These are phyloP conservation scores for Pezicula rhizophila DNA, from an alignment of 2,329 filamentous ascomycete species.

Conservation along the genomic window DNA sequence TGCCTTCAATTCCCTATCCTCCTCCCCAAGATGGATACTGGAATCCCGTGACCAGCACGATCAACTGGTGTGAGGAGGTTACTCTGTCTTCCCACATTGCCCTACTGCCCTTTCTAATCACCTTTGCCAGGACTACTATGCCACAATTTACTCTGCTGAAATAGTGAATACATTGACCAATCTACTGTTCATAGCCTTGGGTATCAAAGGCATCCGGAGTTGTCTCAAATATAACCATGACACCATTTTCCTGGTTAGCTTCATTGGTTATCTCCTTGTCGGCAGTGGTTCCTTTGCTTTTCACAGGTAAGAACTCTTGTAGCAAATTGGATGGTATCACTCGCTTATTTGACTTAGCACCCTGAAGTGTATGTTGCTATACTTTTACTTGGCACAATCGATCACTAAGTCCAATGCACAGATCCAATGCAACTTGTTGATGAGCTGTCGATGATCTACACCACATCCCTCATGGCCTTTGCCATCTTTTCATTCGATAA, in stretches of 20 bases:
- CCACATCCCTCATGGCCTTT: conserved; percentile 59
- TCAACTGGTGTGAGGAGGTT: conserved; percentile 76
- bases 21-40: conserved; percentile 26
- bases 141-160: conserved; percentile 69
- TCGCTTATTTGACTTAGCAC: conserved; percentile 16
- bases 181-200: conserved; percentile 72
- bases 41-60: conserved; percentile 27
- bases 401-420: conserved; percentile 22
- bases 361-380: conserved; percentile 30
- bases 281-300: conserved; percentile 33
- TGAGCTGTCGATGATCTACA: conserved; percentile 67
- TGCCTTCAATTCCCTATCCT: conserved; percentile 28
- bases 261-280: conserved; percentile 34
- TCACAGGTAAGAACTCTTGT: conserved; percentile 18
- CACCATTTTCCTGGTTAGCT: conserved; percentile 65
- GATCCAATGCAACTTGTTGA: conserved; percentile 68
- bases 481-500: conserved; percentile 58
- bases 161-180: conserved; percentile 80
- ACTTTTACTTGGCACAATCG: neutral
- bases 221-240: conserved; percentile 70
- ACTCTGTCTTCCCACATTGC: conserved; percentile 6
- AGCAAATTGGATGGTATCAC: no score
- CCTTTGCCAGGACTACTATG: conserved; percentile 60
- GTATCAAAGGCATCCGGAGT: conserved; percentile 66
- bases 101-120: neutral